Base-by-base conservation (phyloP, 495 filamentous ascomycete genomes). In the Viridothelium virens region DNA sequence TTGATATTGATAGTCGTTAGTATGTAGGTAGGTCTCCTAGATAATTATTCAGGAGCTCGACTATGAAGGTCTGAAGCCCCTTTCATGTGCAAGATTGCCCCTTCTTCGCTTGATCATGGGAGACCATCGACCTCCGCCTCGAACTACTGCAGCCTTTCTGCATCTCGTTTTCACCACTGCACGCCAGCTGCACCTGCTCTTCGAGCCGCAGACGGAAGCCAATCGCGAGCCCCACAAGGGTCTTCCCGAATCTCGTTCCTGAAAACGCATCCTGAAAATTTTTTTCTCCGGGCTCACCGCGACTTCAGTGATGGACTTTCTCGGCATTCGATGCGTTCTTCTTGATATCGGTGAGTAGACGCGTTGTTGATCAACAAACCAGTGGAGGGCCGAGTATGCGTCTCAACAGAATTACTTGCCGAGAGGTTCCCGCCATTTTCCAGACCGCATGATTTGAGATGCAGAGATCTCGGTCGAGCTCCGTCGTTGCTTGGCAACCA, bases 321-420 rank as follows among this genome's bases (percentile, higher is more conserved):
- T 25, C 44, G 36, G 33, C 36, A 34, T 63, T 11, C 65, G 62
- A 34, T 67, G 62, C 65, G 65, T 70, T 6, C 63, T 70, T 14
- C 63, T 70, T 16, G 68, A 70, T 59, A 70, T 70, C 39, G 68
- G 68, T 70, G 59, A 31, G 65, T 62, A n/a, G 14, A 56, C 25
- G 53, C 53, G 64, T 69, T 46, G 18, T 64, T 63, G 38, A 44
- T 62, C 48, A 44, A 41, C 14, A 34, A 16, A 37, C 4, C 41
- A 12, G 16, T 41, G 5, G 6, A 63, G 41, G 41, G 61, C 41
- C 38, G n/a, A 63, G 37, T 4, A 39, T 63, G 31, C 25, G 36
- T 7, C 53, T 31, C 18, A 59, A 5, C 5, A 36, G 25, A 33
- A 6, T 33, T 44, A 44, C 25, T 18, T 33, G 53, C 25, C 18